Conservation (phyloP, 306 rosid genomes). For the Ormosia semicastrata region DNA sequence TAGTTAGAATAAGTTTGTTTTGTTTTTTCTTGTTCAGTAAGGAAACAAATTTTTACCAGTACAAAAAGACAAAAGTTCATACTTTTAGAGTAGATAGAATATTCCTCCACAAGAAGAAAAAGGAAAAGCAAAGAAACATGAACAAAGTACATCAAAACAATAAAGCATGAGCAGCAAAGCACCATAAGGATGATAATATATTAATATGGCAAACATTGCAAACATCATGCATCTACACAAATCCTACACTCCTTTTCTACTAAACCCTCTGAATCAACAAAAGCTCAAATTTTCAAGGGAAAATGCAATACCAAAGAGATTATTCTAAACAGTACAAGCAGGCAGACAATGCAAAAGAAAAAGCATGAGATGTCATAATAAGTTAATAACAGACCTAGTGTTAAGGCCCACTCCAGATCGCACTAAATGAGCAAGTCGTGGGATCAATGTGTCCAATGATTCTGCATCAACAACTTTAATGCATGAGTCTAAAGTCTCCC, state of each 20-base stretch:
- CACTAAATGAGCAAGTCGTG: conserved; percentile 85
- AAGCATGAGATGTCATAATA: neutral
- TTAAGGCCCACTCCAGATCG: conserved; percentile 97
- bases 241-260: neutral
- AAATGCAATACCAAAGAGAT: neutral
- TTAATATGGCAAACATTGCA: neutral
- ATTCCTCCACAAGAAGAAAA: neutral
- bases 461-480: conserved; percentile 82
- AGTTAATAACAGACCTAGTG: conserved; percentile 60
- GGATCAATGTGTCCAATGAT: conserved; percentile 72
- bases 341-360: neutral
- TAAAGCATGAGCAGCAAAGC: neutral
- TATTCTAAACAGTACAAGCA: conserved; percentile 1
- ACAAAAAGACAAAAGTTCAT: neutral
- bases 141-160: neutral
- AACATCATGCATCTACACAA: neutral
- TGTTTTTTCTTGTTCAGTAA: neutral
- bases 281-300: conserved; percentile 11
- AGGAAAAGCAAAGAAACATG: neutral
- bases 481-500: conserved; percentile 95
- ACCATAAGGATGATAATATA: neutral
- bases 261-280: conserved; percentile 2
- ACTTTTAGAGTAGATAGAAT: neutral
- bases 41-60: neutral
- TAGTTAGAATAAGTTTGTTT: neutral